These are phyloP conservation scores for Noccaea caerulescens DNA, from an alignment of 345 rosid species.

Conservation along the genomic window DNA sequence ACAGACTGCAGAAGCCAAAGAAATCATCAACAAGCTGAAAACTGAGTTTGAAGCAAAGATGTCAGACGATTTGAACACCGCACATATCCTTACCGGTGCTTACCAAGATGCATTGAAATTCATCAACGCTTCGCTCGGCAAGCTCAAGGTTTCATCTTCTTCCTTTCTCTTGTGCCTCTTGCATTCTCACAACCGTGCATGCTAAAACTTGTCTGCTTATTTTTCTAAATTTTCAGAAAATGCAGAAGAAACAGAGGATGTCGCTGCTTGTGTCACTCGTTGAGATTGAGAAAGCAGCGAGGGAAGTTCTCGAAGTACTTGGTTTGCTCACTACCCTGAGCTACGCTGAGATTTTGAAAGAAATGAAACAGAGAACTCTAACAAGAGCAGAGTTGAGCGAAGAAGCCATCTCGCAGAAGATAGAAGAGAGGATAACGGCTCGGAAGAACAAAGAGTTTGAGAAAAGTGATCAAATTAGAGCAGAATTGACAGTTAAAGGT, in stretches of 20 bases:
- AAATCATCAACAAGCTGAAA: constrained; percentile 55
- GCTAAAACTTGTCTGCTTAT: constrained; percentile 5
- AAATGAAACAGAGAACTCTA: constrained; percentile 70
- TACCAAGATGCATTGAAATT: constrained; percentile 82
- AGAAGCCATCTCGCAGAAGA: constrained; percentile 52
- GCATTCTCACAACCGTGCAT: not conserved
- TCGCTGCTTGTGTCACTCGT: constrained; percentile 60
- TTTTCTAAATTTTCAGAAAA: constrained; percentile 60
- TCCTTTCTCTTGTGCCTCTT: not conserved
- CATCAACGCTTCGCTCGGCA: constrained; percentile 60
- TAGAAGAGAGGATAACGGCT: constrained; percentile 65
- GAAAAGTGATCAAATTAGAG: constrained; percentile 74
- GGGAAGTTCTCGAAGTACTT: constrained; percentile 58
- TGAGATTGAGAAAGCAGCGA: constrained; percentile 64
- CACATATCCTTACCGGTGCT: constrained; percentile 78
- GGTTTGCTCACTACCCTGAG: constrained; percentile 62
- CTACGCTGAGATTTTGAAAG: constrained; percentile 68
- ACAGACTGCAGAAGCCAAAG: constrained; percentile 57
- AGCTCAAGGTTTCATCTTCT: constrained; percentile 59
- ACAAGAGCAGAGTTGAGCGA: constrained; percentile 63
- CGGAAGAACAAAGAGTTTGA: constrained; percentile 70
- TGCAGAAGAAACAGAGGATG: constrained; percentile 66
- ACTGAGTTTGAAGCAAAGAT: constrained; percentile 70
- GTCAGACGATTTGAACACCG: constrained; percentile 82
- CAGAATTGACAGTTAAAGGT: constrained; percentile 62